Evolutionary conservation across 192 early-diverging fungal genomes (phyloP), one percentile per base, ranked within the genome.

Genomic region (Coemansia sp.): DNA sequence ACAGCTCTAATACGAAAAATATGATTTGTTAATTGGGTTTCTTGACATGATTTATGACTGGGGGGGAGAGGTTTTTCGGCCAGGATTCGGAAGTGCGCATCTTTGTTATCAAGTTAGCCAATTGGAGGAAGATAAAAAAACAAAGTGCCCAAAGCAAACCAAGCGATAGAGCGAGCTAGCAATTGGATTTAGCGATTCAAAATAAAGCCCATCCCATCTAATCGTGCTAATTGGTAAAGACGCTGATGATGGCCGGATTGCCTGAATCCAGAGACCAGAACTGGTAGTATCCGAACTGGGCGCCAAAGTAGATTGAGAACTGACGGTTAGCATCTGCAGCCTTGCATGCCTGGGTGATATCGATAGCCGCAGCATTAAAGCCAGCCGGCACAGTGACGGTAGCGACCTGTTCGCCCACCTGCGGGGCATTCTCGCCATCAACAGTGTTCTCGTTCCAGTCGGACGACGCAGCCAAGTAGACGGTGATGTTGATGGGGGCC

Each of bases 251-350:
- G 6, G 81, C 76, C 12, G 81, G 81, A 35, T 78, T 83, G 15
- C 81, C 81, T 12, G 81, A 77, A 51, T 83, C 69, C 61, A 69
- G 69, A n/a, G 81, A 83, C 75, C 72, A 75, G 56, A 83, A 75
- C 56, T 72, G 66, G 23, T 73, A 76, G 56, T 30, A 34, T 8
- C 35, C 68, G 53, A 62, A 60, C 39, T 62, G 36, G 7, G 76
- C 38, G 16, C 66, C 57, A 46, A 81, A 60, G 57, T 72, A 75
- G 9, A 76, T 43, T 23, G 63, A 72, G 48, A 75, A 71, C 30
- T 64, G 15, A 21, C 78, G 75, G 30, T 75, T 63, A 24, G 56
- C 39, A 53, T 53, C 51, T 1, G 62, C 66, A 9, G 60, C 67
- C 66, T 75, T 52, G 60, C 81, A 83, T 0, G 81, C 81, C 5